Conservation (phyloP, 2,329 filamentous ascomycete genomes). For the Lecanicillium sp. region DNA sequence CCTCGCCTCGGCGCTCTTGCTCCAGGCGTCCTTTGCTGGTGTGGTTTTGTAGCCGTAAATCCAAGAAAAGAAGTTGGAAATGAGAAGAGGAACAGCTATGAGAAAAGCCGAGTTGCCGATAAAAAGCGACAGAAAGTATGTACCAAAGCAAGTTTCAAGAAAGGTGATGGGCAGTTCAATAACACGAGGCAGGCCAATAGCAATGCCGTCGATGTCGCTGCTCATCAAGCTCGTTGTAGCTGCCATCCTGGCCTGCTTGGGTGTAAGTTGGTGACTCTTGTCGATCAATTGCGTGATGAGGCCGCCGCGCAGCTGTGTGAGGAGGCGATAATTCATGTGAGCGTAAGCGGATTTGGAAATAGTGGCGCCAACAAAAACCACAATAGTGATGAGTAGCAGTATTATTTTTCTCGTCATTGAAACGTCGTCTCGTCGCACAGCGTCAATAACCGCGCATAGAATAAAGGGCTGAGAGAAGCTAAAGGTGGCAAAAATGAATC, state of each 20-base stretch:
- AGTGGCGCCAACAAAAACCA: conserved; percentile 1
- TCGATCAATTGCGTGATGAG: conserved; percentile 41
- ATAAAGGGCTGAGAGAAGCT: conserved; percentile 9
- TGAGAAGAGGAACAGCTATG: background rate
- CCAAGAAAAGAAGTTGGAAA: conserved; percentile 7
- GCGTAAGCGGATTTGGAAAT: background rate
- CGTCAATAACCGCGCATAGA: conserved; percentile 1
- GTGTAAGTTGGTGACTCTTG: conserved; percentile 32
- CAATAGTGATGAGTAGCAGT: background rate
- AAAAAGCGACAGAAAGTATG: background rate
- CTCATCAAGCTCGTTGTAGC: conserved; percentile 5
- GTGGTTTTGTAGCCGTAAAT: background rate
- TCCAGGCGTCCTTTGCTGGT: background rate
- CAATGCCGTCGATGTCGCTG: conserved; percentile 8
- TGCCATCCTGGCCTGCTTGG: conserved; percentile 24
- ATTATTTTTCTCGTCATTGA: background rate
- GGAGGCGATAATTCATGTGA: conserved; percentile 19
- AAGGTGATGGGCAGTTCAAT: background rate
- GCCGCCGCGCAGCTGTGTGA: conserved; percentile 27
- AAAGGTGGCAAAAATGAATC: conserved; percentile 3
- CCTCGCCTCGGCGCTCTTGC: background rate
- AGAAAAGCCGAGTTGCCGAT: background rate
- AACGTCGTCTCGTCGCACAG: background rate
- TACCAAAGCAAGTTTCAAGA: conserved; percentile 4
- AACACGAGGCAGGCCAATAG: background rate